Conservation (phyloP, 257 asterid genomes). For the Primulina eburnea region DNA sequence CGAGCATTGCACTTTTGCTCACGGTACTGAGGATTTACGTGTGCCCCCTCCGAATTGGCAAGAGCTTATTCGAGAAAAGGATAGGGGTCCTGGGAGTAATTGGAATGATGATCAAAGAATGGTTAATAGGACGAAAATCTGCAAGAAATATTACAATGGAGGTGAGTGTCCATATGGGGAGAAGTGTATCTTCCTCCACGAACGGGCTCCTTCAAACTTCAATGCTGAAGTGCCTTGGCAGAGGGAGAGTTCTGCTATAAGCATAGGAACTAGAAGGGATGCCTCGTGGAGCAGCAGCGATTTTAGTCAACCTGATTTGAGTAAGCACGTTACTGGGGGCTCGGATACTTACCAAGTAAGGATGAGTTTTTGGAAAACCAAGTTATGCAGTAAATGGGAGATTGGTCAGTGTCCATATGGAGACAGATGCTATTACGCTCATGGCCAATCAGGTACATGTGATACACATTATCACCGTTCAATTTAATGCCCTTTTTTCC, state of each 20-base stretch:
- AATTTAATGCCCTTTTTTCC: neutral
- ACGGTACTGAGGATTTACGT: conserved; percentile 60
- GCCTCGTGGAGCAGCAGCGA: conserved; percentile 25
- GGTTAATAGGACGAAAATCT: conserved; percentile 67
- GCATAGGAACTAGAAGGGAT: conserved; percentile 46
- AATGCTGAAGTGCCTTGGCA: conserved; percentile 40
- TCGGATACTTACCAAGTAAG: conserved; percentile 27
- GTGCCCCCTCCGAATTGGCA: conserved; percentile 90
- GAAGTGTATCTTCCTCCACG: conserved; percentile 73
- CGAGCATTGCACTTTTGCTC: conserved; percentile 75
- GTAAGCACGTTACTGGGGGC: conserved; percentile 22
- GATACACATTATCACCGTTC: neutral
- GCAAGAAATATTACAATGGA: conserved; percentile 73
- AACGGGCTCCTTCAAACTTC: conserved; percentile 39
- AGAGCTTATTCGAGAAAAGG: conserved; percentile 64
- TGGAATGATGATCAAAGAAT: conserved; percentile 63
- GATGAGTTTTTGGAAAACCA: conserved; percentile 55
- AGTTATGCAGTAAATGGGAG: conserved; percentile 75
- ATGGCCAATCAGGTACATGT: conserved; percentile 69
- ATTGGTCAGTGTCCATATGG: conserved; percentile 72
- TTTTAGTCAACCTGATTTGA: conserved; percentile 29
- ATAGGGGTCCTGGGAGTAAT: conserved; percentile 34
- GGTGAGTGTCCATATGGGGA: conserved; percentile 92
- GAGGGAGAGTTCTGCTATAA: conserved; percentile 70
- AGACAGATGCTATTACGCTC: conserved; percentile 73